phyloP scores from a whole-genome alignment of 2,329 filamentous ascomycete species.

The Sporothrix mexicana region DNA sequence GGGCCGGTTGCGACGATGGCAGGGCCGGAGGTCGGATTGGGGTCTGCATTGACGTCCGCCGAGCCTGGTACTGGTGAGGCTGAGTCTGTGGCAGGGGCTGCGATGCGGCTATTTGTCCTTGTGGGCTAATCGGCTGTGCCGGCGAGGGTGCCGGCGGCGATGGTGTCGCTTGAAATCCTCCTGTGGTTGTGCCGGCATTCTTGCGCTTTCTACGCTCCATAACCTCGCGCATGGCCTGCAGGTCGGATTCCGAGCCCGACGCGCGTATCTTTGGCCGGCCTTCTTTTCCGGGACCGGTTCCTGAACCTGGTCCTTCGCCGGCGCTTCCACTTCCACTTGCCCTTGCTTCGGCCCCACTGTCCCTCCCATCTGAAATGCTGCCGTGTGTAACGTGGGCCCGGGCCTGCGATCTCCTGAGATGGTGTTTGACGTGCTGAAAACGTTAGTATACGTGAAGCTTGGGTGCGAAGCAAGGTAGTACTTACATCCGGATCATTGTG shows the following conservation, averaged over 20 bases:
- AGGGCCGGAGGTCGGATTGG: too few species aligned
- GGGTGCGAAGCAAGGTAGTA: not conserved
- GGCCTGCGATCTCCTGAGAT: conserved; percentile 25
- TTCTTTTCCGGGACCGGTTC: too few species aligned
- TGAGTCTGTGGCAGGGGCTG: not conserved
- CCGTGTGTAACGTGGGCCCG: not conserved
- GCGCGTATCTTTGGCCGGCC: too few species aligned
- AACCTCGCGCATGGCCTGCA: conserved; percentile 31
- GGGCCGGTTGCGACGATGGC: too few species aligned
- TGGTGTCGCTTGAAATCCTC: not conserved
- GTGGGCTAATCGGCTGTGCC: too few species aligned
- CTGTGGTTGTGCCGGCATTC: not conserved
- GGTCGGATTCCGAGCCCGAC: conserved; percentile 17
- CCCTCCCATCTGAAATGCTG: not conserved
- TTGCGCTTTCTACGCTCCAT: conserved; percentile 31
- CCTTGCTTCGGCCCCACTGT: too few species aligned
- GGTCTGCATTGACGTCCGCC: too few species aligned
- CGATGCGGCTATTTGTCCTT: not conserved
- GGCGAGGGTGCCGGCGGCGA: not conserved
- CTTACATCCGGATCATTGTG: conserved; percentile 9
- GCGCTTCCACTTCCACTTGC: too few species aligned
- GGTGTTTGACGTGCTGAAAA: conserved; percentile 31
- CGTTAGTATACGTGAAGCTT: not conserved
- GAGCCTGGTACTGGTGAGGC: not conserved
- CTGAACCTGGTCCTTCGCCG: too few species aligned